Conservation (phyloP, 495 filamentous ascomycete species). For the Penicillium chermesinum region DNA sequence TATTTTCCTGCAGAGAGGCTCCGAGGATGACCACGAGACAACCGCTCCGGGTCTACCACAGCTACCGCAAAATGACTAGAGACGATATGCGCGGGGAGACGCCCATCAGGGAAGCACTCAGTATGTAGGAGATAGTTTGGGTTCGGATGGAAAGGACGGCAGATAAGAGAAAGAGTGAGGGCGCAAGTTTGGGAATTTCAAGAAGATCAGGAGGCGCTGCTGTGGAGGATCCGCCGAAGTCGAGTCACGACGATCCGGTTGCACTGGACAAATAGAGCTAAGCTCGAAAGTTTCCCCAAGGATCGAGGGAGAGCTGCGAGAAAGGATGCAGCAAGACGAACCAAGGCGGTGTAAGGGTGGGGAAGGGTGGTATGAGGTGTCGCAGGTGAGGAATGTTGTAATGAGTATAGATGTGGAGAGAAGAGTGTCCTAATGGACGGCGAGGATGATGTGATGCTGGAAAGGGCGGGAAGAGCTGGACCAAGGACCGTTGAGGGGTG, state of each 20-base stretch:
- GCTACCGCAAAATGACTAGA: conserved; percentile 36
- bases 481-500: conserved; percentile 30
- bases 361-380: background rate
- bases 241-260: conserved; percentile 3
- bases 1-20: conserved; percentile 9
- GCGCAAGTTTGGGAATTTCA: no score
- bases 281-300: background rate
- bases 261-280: conserved; percentile 5
- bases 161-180: background rate
- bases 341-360: conserved; percentile 2
- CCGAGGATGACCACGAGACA: conserved; percentile 7
- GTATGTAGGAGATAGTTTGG: conserved; percentile 6
- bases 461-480: conserved; percentile 23
- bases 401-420: conserved; percentile 9
- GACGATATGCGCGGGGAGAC: conserved; percentile 17
- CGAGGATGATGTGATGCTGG: conserved; percentile 35
- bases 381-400: background rate
- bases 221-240: background rate
- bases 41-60: conserved; percentile 33
- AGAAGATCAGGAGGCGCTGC: background rate
- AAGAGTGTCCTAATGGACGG: conserved; percentile 16
- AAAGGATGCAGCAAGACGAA: conserved; percentile 1
- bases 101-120: conserved; percentile 35
- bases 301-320: background rate
- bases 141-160: background rate